A percentile compares a stretch with the other conserved stretches of the same genome.
These are phyloP conservation scores for Lumnitzera littorea DNA, from an alignment of 345 rosid species.

Conservation along the genomic window DNA sequence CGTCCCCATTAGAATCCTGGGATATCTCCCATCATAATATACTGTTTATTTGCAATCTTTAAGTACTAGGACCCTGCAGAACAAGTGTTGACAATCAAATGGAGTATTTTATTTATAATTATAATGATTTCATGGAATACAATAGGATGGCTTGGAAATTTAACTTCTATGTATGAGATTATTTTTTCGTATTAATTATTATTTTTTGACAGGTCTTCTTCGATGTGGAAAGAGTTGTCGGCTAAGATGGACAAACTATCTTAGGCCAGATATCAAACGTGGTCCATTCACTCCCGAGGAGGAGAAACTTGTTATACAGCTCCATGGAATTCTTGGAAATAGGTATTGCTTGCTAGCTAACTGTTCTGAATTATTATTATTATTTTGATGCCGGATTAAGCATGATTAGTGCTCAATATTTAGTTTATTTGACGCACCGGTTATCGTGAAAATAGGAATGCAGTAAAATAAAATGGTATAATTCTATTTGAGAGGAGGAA, in stretches of 20 bases:
- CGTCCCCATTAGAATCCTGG: too few species aligned
- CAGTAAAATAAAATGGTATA: too few species aligned
- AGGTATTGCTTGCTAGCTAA: slow-evolving; percentile 28
- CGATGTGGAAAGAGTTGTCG: slow-evolving; percentile 98
- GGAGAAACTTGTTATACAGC: slow-evolving; percentile 89
- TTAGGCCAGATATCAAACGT: slow-evolving; percentile 89
- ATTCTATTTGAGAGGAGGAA: too few species aligned
- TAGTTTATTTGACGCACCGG: too few species aligned
- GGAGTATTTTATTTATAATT: background rate
- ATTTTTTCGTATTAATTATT: background rate
- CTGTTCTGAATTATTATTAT: too few species aligned
- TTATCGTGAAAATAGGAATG: too few species aligned
- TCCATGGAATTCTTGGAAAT: slow-evolving; percentile 94
- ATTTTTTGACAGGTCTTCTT: slow-evolving; percentile 49
- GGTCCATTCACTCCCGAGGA: slow-evolving; percentile 88
- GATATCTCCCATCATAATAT: too few species aligned
- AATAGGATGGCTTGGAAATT: background rate
- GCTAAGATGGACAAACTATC: slow-evolving; percentile 94
- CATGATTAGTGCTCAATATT: background rate
- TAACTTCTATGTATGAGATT: background rate
- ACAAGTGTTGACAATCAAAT: background rate
- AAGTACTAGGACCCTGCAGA: background rate
- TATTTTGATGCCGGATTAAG: too few species aligned
- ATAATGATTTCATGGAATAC: background rate
- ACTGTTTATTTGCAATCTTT: background rate